phyloP scores from a whole-genome alignment of 2,329 filamentous ascomycete species.

The Aspergillus sp. region DNA sequence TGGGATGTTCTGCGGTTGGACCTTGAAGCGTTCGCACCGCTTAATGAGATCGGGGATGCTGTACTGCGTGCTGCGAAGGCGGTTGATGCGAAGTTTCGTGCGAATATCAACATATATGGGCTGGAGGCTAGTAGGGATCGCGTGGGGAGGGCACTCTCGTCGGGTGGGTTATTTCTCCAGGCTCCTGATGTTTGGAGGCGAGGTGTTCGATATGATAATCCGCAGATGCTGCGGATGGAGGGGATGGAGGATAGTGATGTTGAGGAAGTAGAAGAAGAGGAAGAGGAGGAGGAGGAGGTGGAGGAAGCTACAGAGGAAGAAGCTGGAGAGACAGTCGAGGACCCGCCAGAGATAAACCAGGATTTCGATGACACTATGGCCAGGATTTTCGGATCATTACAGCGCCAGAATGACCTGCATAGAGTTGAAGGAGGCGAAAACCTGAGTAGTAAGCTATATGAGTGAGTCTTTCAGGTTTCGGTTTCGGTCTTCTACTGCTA shows the following conservation, averaged over 20 bases:
- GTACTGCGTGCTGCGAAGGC: not conserved
- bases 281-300: not conserved
- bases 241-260: not conserved
- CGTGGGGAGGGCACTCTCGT: not conserved
- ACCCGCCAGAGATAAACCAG: not conserved
- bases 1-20: not conserved
- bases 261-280: not conserved
- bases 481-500: not conserved
- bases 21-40: not conserved
- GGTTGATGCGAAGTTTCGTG: not conserved
- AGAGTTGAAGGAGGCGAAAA: not conserved
- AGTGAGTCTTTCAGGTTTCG: not conserved
- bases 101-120: constrained; percentile 7
- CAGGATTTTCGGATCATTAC: not conserved
- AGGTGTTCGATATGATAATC: not conserved
- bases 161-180: not conserved
- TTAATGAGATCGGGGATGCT: not conserved
- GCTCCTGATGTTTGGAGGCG: not conserved
- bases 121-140: not conserved
- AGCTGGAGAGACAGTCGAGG: not conserved
- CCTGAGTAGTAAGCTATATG: not conserved
- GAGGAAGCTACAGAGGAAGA: not conserved
- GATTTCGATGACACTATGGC: constrained; percentile 2
- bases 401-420: not conserved
- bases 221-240: not conserved